Percentiles rank a stretch among this genome's conserved stretches.
Conservation (phyloP, 2,329 filamentous ascomycete species). For the Sclerotinia spermophila region DNA sequence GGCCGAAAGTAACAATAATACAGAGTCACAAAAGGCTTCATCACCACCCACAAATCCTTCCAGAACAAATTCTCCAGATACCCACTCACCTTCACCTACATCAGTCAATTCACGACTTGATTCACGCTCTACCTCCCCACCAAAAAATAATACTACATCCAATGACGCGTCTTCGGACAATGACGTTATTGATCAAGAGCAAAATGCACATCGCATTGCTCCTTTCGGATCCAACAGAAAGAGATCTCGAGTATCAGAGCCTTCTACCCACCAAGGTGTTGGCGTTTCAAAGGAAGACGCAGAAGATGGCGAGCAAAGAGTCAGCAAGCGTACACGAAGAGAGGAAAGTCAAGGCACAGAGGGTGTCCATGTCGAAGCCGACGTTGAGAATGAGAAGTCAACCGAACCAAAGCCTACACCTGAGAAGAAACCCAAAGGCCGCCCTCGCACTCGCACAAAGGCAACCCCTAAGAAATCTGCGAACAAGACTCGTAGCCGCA, state of each 20-base stretch:
- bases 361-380: background rate
- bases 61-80: constrained; percentile 1
- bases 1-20: background rate
- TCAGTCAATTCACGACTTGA: constrained; percentile 11
- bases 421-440: background rate
- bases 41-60: background rate
- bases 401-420: background rate
- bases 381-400: background rate
- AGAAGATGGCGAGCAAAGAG: background rate
- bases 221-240: constrained; percentile 3
- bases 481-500: constrained; percentile 1
- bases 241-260: constrained; percentile 11
- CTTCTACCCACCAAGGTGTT: background rate
- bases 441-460: background rate
- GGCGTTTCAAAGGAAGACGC: background rate
- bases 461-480: background rate
- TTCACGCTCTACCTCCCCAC: constrained; percentile 15
- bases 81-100: constrained; percentile 18
- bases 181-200: background rate
- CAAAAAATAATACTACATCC: background rate
- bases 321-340: constrained; percentile 12
- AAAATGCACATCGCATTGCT: background rate
- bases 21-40: constrained; percentile 10
- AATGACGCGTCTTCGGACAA: constrained; percentile 15
- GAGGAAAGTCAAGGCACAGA: background rate